Evolutionary conservation across 345 rosid species (phyloP).

Genomic region (Toxicodendron radicans): DNA sequence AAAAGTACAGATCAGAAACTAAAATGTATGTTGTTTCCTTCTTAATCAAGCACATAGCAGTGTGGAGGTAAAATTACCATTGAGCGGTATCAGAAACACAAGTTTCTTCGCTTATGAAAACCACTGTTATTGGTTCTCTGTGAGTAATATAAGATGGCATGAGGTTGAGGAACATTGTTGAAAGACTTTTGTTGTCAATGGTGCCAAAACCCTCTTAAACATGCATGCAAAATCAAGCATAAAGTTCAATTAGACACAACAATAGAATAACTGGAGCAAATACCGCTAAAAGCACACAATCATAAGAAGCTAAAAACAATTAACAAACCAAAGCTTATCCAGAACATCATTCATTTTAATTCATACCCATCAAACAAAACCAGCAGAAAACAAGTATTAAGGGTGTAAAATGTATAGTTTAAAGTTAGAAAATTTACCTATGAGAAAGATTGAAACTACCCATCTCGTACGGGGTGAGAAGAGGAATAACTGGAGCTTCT

Average conservation of each 20-base stretch:
- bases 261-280: too few relatives aligned
- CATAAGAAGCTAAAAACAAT: too few relatives aligned
- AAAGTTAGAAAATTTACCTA: neutral
- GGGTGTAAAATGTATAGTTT: too few relatives aligned
- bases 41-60: neutral
- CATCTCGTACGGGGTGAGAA: neutral
- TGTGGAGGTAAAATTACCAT: conserved; percentile 28
- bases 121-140: conserved; percentile 68
- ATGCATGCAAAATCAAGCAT: neutral
- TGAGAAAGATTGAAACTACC: neutral
- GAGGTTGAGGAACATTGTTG: conserved; percentile 66
- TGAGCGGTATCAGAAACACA: conserved; percentile 67
- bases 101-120: conserved; percentile 55
- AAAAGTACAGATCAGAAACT: too few relatives aligned
- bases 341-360: too few relatives aligned
- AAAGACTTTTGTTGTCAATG: conserved; percentile 62
- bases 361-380: too few relatives aligned
- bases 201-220: conserved; percentile 58
- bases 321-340: neutral
- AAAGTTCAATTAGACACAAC: too few relatives aligned
- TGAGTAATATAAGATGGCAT: conserved; percentile 65
- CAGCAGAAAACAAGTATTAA: too few relatives aligned
- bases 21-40: neutral
- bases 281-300: neutral
- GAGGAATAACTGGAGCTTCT: neutral